Evolutionary conservation across 208 protist species (phyloP), one percentile per base, ranked within the genome.

Genomic region (Trypanosomatidae sp.): DNA sequence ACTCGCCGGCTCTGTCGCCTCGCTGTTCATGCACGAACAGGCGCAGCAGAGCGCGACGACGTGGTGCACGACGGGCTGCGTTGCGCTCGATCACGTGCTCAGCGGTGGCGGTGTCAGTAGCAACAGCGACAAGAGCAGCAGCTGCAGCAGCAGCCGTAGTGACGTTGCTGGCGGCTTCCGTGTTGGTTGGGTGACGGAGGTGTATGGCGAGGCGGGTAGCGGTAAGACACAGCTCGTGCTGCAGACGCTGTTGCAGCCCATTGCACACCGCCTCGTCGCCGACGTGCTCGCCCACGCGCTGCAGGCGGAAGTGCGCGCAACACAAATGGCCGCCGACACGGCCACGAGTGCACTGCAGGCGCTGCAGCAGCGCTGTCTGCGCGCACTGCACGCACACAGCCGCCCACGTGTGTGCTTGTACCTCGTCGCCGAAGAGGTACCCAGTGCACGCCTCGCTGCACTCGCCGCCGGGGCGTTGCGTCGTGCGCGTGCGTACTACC

Each of bases 171-270:
- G 59, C 0, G 77, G 77, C 11, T 71, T 75, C 37, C 53, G 67
- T 35, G 60, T 56, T 18, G 71, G 79, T 5, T 65, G 66, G 49
- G 49, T 88, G 25, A 78, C 64, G 6, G 73, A 81, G 44, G 32
- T 88, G 11, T 73, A 73, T 38, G 79, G 79, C 15, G 80, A 81
- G 48, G 80, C 80, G 1, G 80, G 74, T n/a, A 62, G 61, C 6
- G 80, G 80, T 16, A 89, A 89, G 52, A 89, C 80, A 30, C 80
- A 84, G 47, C 48, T 89, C 18, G 61, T 53, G 8, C 50, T 89
- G 20, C 80, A 89, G 58, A 58, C 41, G 20, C 49, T 80, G 7
- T 33, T 89, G 24, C 55, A 79, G 24, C 58, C 63, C 10, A 55
- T 71, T 11, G 78, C 71, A 2, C 22, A 21, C 5, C 56, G 59